Base-by-base conservation (phyloP, 371 early-diverging fungal species). In the Mucor plumbeus region DNA sequence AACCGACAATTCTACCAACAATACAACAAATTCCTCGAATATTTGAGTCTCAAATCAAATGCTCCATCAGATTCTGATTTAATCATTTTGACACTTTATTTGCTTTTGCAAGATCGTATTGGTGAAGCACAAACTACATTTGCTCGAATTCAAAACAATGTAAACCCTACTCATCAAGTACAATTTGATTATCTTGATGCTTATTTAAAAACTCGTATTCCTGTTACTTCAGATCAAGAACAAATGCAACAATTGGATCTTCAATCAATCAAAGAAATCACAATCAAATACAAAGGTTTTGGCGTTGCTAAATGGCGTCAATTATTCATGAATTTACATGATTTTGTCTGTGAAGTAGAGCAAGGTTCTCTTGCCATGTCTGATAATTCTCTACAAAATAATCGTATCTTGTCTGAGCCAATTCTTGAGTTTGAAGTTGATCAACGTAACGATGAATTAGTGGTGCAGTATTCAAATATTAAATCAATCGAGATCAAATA, bases 101-200 rank as follows among this genome's bases (percentile, higher is more conserved):
- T 87, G 19, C 13, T 87, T 13, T 68, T 82, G 9, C 88, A 88
- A 76, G 88, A 87, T 11, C 78, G 87, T 13, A 75, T 86, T 61
- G 67, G 72, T 14, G 88, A 88, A 43, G 87, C 85, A 26, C 78
- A 76, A 11, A 21, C 57, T 43, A 43, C 81, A 31, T 69, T 68
- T 53, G 48, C 70, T 33, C 47, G 63, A 64, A 39, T 68, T 63
- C 6, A 43, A 38, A 4, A 0, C 69, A 35, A 58, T 53, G 26
- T 31, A 38, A 58, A 57, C 56, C n/a, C 41, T 19, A 8, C 48
- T 26, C 44, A 60, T 64, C 54, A 67, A 19, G 74, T 87, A 5
- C 89, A 88, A 65, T 62, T 72, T 7, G 88, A 87, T 63, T 88
- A 88, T 61, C 62, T 86, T 13, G 66, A 71, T 10, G 83, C 82